Percentiles rank a stretch among this genome's conserved stretches.
Conservation (phyloP, 495 filamentous ascomycete genomes). For the Hypoxylon fuscum region DNA sequence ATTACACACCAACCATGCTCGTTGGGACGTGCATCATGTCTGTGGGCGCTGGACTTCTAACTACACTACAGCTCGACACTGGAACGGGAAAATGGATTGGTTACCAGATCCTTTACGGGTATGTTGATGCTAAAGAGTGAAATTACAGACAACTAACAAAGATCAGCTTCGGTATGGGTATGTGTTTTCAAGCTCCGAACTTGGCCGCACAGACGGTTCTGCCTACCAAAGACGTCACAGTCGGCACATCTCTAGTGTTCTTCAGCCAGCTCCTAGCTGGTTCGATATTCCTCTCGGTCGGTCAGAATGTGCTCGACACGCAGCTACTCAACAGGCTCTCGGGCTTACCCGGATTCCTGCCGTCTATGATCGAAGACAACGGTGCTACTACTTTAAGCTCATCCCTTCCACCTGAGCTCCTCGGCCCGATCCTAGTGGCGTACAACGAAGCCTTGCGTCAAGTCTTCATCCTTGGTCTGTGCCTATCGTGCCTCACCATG, state of each 20-base stretch:
- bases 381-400: slow-evolving; percentile 74
- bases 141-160: slow-evolving; percentile 34
- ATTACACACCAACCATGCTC: slow-evolving; percentile 70
- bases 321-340: slow-evolving; percentile 56
- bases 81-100: slow-evolving; percentile 68
- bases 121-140: slow-evolving; percentile 37
- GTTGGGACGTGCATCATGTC: slow-evolving; percentile 61
- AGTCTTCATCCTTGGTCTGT: slow-evolving; percentile 71
- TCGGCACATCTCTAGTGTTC: slow-evolving; percentile 75
- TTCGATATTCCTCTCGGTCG: slow-evolving; percentile 69
- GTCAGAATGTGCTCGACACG: slow-evolving; percentile 68
- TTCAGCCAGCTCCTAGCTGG: slow-evolving; percentile 69
- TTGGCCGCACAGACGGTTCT: slow-evolving; percentile 75
- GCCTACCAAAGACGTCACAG: slow-evolving; percentile 66
- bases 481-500: slow-evolving; percentile 65
- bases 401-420: slow-evolving; percentile 53
- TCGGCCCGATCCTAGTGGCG: slow-evolving; percentile 62
- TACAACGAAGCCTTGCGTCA: slow-evolving; percentile 74
- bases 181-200: slow-evolving; percentile 48
- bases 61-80: slow-evolving; percentile 64
- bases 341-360: slow-evolving; percentile 58
- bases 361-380: slow-evolving; percentile 55
- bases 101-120: slow-evolving; percentile 70
- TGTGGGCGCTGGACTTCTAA: slow-evolving; percentile 70
- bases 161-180: slow-evolving; percentile 51